Base-by-base conservation (phyloP, 176 grass and related monocot genomes). In the Avena atlantica region DNA sequence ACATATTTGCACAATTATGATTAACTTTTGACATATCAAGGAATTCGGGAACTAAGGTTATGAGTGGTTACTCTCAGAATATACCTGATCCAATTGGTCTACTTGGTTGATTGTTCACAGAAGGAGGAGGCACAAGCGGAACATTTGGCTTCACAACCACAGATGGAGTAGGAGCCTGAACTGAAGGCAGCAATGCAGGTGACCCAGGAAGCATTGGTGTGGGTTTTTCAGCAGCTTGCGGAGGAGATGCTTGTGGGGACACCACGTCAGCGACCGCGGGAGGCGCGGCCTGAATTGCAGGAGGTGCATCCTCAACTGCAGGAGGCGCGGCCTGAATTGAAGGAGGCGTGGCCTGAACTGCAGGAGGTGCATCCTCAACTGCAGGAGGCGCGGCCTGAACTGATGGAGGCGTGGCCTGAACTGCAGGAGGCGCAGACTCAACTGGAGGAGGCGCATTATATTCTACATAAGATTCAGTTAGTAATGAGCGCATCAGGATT, bases 31-130 rank as follows among this genome's bases (percentile, higher is more conserved):
- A 60, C 52, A n/a, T 20, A 87, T 23, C 2, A 68, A 64, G n/a
- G n/a, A 81, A 81, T 80, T 8, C 20, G 67, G 44, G 29, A 85
- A 64, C 20, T 12, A 81, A 81, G n/a, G 13, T 20, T 72, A 19
- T 77, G 49, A 87, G 52, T 76, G 3, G 60, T 27, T 78, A 42
- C 10, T 13, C 44, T 40, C 29, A 64, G 44, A 87, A 86, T 53
- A 84, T 89, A 94, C 88, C 92, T 89, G 88, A 87, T 7, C 78
- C 87, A 85, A 86, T 86, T n/a, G 92, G 92, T 10, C 52, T 83
- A 83, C 45, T 91, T 74, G 86, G 84, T 86, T 89, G 92, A 70
- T 59, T 87, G 44, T 81, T 83, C 53, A 82, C 69, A 62, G 86
- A 49, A 10, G 92, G 83, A 76, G 93, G 86, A 17, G 61, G 60